These are phyloP conservation scores for Apiospora arundinis DNA, from an alignment of 2,329 filamentous ascomycete species.

Conservation along the genomic window DNA sequence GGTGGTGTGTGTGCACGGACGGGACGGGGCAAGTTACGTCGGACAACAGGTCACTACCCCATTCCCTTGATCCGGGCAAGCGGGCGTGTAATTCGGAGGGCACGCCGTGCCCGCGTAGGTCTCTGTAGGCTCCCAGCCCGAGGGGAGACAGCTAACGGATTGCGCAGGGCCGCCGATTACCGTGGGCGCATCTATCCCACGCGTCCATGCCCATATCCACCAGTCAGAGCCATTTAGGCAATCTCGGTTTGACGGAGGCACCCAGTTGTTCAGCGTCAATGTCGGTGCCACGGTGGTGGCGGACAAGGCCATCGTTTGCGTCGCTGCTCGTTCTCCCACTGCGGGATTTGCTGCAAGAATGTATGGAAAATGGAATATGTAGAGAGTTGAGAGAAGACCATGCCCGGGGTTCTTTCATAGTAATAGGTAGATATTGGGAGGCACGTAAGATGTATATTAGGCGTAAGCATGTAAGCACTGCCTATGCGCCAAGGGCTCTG, in stretches of 20 bases:
- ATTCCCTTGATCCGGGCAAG: conserved; percentile 24
- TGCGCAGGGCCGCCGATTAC: conserved; percentile 36
- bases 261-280: no score
- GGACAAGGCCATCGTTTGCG: no score
- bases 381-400: no score
- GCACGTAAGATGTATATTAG: background rate
- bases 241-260: no score
- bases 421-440: background rate
- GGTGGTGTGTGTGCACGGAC: no score
- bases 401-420: background rate
- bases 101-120: conserved; percentile 32
- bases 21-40: conserved; percentile 22
- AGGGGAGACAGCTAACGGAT: conserved; percentile 31
- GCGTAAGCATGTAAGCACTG: background rate
- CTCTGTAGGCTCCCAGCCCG: conserved; percentile 27
- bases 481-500: background rate
- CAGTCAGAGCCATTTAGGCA: no score
- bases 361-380: no score
- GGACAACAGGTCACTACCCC: conserved; percentile 35
- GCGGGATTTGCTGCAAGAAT: no score
- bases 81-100: conserved; percentile 33
- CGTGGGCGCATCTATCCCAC: conserved; percentile 15
- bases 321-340: no score
- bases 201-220: no score
- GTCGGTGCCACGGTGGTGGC: no score